Conservation (phyloP, 1,284 basidiomycete genomes). For the Cryptococcus jaspeensis region DNA sequence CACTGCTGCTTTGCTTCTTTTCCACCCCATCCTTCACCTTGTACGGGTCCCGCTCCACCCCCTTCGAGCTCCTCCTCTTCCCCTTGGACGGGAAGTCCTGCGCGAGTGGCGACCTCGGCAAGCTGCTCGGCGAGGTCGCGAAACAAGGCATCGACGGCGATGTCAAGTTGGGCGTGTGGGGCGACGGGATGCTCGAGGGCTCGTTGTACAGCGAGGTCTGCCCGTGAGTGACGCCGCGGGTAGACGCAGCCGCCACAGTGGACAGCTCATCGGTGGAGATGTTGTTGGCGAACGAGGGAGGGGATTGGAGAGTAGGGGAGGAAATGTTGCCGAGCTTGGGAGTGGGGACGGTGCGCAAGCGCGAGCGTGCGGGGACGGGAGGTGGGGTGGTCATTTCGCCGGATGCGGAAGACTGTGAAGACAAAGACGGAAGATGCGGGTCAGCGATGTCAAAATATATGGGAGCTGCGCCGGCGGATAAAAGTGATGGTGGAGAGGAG, state of each 20-base stretch:
- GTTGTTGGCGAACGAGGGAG: background rate
- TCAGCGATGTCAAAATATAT: too few species aligned
- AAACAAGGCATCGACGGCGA: conserved; percentile 2
- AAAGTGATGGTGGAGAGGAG: background rate
- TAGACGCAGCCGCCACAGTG: too few species aligned
- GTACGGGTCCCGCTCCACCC: conserved; percentile 14
- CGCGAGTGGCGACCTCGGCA: background rate
- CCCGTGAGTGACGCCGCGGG: too few species aligned
- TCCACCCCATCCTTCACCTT: conserved; percentile 19
- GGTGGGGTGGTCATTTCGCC: conserved; percentile 14
- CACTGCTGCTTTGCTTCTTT: conserved; percentile 15
- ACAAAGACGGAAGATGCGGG: background rate
- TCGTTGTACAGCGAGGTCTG: background rate
- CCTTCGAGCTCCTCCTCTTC: conserved; percentile 5
- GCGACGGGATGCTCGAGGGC: background rate
- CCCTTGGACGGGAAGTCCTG: background rate
- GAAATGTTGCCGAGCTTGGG: conserved; percentile 7
- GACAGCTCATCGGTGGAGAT: too few species aligned
- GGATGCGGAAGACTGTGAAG: background rate
- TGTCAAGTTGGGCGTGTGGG: background rate
- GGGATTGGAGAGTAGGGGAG: background rate
- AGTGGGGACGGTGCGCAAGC: conserved; percentile 9
- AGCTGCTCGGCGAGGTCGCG: background rate
- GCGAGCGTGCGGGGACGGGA: conserved; percentile 18
- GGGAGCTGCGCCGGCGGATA: background rate